Evolutionary conservation across 441 rosid species (phyloP), one percentile per base, ranked within the genome.

Genomic region (Bocquillonia castaneifolia): DNA sequence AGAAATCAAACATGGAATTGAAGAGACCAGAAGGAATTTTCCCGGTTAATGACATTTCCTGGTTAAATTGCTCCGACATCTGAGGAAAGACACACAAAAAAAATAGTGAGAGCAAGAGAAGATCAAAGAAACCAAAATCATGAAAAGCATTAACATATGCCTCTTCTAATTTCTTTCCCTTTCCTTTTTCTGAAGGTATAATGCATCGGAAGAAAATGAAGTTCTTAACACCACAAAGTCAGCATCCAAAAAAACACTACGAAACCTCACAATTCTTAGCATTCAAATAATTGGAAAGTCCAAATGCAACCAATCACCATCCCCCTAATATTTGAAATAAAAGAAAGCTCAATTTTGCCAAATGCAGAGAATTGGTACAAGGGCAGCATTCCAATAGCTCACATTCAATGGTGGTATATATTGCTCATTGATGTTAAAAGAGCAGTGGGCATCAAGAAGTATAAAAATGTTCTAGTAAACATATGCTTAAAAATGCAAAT

Each of bases 1-100:
- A 84, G 77, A 87, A 94, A 42, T 88, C 96, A 65, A 88, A 94
- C 99, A 90, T 88, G 7, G 89, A 64, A 76, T 94, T 92, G 80
- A 94, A 94, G 53, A 85, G 85, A 61, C 99, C 99, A 0, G 98
- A 90, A 1, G 99, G 99, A 71, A 94, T 90, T 86, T 92, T 92
- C 59, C 99, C 99, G 39, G 89, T 85, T 74, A 90, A 67, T 72
- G 94, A 87, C 72, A 90, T 74, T 66, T 90, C 99, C 70, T 90
- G 97, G 78, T 94, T 94, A 79, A 94, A 90, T 81, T 86, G 94
- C 88, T 92, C 99, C 31, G 99, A 84, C 99, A 94, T 94, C 99
- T 94, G 60, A 64, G 55, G 63, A 59, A 58, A 63, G 32, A 68
- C 63, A 61, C 64, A 34, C 64, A 36, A 29, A 7, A 52, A 15